These are phyloP conservation scores for Platanus orientalis DNA, from an alignment of 164 flowering plant species.

Conservation along the genomic window DNA sequence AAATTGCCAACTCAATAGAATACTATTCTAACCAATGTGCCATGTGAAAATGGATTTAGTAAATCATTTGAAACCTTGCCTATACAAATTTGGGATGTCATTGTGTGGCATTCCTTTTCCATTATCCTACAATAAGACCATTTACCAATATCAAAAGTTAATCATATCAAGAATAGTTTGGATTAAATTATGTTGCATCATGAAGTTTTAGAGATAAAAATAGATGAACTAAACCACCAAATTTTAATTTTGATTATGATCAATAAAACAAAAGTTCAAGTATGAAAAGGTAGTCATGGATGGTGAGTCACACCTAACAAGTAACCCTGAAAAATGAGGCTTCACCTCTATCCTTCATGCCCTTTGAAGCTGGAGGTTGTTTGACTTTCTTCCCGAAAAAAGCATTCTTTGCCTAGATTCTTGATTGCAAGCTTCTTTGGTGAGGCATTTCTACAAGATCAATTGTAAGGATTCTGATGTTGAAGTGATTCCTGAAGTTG, in stretches of 20 bases:
- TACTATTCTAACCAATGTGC: conserved; percentile 3
- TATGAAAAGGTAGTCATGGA: conserved; percentile 2
- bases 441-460: conserved; percentile 76
- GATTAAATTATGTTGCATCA: neutral
- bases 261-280: neutral
- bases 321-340: conserved; percentile 91
- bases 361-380: conserved; percentile 55
- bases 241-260: no score
- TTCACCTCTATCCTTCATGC: conserved; percentile 79
- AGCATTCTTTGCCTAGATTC: conserved; percentile 84
- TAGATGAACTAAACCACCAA: neutral
- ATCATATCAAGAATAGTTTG: neutral
- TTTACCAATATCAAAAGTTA: conserved; percentile 1
- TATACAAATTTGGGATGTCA: conserved; percentile 99
- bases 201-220: neutral
- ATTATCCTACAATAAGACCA: conserved; percentile 68
- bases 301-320: conserved; percentile 67
- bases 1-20: neutral
- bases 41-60: conserved; percentile 14
- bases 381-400: conserved; percentile 81
- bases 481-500: no score
- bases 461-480: no score
- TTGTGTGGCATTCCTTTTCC: conserved; percentile 99
- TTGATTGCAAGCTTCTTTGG: conserved; percentile 83
- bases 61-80: conserved; percentile 60